phyloP scores from a whole-genome alignment of 2,329 filamentous ascomycete species.

The Aspergillus sp. region DNA sequence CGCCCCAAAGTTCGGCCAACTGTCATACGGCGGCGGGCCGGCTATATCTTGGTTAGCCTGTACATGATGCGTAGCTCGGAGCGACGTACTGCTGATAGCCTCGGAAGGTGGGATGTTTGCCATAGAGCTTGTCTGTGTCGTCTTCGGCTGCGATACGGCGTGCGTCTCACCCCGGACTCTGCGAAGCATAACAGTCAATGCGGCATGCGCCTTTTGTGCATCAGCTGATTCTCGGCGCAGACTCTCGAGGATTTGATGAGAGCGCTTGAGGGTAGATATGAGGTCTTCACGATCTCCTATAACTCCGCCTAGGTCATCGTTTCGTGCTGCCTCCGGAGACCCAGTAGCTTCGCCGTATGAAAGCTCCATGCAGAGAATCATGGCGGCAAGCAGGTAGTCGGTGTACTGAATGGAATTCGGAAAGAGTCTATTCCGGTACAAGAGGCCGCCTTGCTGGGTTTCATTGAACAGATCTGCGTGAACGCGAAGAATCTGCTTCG shows the following conservation, averaged over 20 bases:
- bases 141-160: conserved; percentile 9
- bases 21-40: conserved; percentile 23
- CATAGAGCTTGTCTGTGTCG: neutral
- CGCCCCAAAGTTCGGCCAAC: conserved; percentile 9
- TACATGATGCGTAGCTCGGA: neutral
- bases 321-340: conserved; percentile 1
- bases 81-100: neutral
- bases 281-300: conserved; percentile 29
- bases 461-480: conserved; percentile 57
- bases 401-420: conserved; percentile 62
- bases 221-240: conserved; percentile 30
- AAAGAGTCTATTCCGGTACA: conserved; percentile 61
- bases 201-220: conserved; percentile 33
- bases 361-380: conserved; percentile 60
- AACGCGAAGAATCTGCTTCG: conserved; percentile 53
- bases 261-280: conserved; percentile 30
- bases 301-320: conserved; percentile 20
- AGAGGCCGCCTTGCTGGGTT: conserved; percentile 58
- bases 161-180: conserved; percentile 22
- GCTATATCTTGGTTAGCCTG: conserved; percentile 6
- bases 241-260: conserved; percentile 34
- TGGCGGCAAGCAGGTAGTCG: conserved; percentile 65
- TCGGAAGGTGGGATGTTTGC: neutral
- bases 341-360: conserved; percentile 27
- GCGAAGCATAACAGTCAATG: conserved; percentile 35